Evolutionary conservation across 345 rosid species (phyloP), one percentile per base, ranked within the genome.

Genomic region (Jatropha curcas): DNA sequence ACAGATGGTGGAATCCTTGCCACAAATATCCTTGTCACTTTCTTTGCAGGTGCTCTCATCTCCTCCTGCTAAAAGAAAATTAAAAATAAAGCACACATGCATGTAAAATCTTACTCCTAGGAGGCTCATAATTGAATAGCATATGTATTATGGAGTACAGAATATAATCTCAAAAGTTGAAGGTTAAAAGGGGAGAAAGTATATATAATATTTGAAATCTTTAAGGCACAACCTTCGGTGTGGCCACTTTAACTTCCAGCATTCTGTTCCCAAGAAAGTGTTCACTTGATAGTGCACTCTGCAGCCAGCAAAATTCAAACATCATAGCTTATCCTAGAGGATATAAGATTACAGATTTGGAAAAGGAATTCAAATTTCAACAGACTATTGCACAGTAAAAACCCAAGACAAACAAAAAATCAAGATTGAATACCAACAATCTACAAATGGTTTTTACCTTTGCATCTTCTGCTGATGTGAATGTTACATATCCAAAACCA

Each of bases 401-500:
- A 35, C 6, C 13, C 25, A 45, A 66, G 4, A 65, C 4, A 52
- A 55, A 43, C 22, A 41, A 0, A 65, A 27, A 52, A 13, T 11
- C n/a, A n/a, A n/a, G n/a, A n/a, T 25, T 11, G 35, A 52, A 31
- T 20, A 16, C 25, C 27, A 37, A 11, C 43, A 13, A 17, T 48
- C 28, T 16, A 51, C 31, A 68, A 11, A 46, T 50, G 12, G 41
- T 48, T 14, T 45, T 48, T 68, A 86, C 98, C 94, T 90, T 88
- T 43, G 98, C 97, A 86, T 92, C 97, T 68, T 94, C 92, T 62
- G 70, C 84, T 0, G 88, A 85, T 72, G 76, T 87, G 81, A 92
- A 92, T 39, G 98, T 94, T 41, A 92, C 98, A 78, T 94, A 94
- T 55, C 98, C 98, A 79, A 94, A 94, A 37, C 98, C 98, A 81